Conservation (phyloP, 1,284 basidiomycete genomes). For the Malassezia sp. region DNA sequence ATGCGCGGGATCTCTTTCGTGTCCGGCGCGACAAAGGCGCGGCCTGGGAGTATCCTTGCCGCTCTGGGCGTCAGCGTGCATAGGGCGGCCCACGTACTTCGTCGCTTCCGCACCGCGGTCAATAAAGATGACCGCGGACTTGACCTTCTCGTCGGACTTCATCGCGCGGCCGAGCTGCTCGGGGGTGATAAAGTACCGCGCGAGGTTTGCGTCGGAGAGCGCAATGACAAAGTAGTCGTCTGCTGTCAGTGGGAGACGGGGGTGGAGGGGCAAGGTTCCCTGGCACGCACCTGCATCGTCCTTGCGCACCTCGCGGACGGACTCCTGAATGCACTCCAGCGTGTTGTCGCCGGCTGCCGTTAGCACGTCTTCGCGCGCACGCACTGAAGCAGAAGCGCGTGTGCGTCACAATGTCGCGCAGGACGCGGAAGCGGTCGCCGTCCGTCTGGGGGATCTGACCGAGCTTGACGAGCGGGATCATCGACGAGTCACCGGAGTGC, state of each 20-base stretch:
- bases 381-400: slow-evolving; percentile 35
- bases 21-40: slow-evolving; percentile 33
- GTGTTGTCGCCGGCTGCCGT: slow-evolving; percentile 33
- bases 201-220: slow-evolving; percentile 47
- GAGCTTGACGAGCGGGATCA: slow-evolving; percentile 39
- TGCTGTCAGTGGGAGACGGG: too few relatives aligned
- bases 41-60: slow-evolving; percentile 30
- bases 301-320: slow-evolving; percentile 23
- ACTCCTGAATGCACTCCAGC: slow-evolving; percentile 27
- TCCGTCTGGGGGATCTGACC: slow-evolving; percentile 31
- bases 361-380: too few relatives aligned
- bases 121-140: slow-evolving; percentile 40
- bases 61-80: too few relatives aligned
- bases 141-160: slow-evolving; percentile 31
- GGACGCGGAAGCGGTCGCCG: slow-evolving; percentile 36
- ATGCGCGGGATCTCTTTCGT: slow-evolving; percentile 36
- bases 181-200: slow-evolving; percentile 44
- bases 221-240: slow-evolving; percentile 48
- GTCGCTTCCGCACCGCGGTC: slow-evolving; percentile 33
- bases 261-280: too few relatives aligned
- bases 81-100: too few relatives aligned
- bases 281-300: too few relatives aligned
- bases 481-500: slow-evolving; percentile 42
- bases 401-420: slow-evolving; percentile 32
- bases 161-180: slow-evolving; percentile 26